phyloP scores from a whole-genome alignment of 257 asterid species.

The Agastache rugosa region DNA sequence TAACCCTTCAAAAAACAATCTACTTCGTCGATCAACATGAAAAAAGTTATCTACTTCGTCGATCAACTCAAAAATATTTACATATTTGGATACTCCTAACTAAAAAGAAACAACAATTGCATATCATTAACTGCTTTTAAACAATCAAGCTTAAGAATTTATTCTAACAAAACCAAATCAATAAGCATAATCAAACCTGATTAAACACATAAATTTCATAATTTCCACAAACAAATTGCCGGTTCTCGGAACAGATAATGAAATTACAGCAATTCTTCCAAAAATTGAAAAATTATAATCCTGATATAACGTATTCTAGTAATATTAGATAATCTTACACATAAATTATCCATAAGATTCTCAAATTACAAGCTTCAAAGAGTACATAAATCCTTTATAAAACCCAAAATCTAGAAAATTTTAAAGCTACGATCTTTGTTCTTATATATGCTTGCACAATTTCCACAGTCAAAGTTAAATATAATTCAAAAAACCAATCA shows the following conservation, averaged over 20 bases:
- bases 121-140: background rate
- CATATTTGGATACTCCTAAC: background rate
- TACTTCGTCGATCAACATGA: background rate
- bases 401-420: conserved; percentile 13
- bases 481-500: background rate
- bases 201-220: background rate
- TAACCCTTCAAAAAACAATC: background rate
- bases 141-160: background rate
- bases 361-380: background rate
- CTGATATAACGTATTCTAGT: too few relatives aligned
- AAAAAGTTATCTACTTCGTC: too few relatives aligned
- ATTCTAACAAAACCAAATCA: background rate
- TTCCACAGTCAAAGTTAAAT: background rate
- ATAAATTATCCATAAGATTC: background rate
- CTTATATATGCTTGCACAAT: background rate
- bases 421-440: background rate
- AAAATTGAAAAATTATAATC: background rate
- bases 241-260: background rate
- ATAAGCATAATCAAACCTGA: background rate
- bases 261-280: conserved; percentile 9
- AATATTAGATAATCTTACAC: too few relatives aligned
- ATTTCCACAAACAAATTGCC: background rate
- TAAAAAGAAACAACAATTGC: background rate
- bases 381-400: background rate
- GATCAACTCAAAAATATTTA: background rate